Evolutionary conservation across 345 rosid genomes (phyloP), one percentile per base, ranked within the genome.

Genomic region (Streptanthus diversifolius): DNA sequence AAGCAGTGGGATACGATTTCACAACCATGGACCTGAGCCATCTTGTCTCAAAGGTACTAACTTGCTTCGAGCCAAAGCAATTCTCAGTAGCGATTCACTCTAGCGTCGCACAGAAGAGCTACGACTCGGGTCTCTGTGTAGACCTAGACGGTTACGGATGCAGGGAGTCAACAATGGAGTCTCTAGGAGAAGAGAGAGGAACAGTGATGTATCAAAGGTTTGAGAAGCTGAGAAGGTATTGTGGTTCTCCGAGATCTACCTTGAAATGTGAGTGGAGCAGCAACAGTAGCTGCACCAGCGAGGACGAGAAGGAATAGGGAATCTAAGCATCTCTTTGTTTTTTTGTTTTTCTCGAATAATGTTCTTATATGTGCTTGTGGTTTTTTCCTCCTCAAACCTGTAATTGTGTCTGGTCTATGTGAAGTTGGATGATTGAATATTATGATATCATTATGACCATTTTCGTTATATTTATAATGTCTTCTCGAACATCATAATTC

Each of bases 61-160:
- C 65, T 5, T 85, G 95, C 78, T 90, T 90, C 29, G 77, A 66
- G 41, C 92, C 95, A 1, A 61, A 63, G 8, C 87, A 87, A 33
- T 87, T 90, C 69, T 85, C 89, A 2, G 78, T 90, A 1, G 87
- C 92, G 3, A 37, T 88, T 6, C 74, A 78, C 70, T 61, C 27
- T 0, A 66, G 62, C 27, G 25, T 48, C 0, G 65, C 64, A 75
- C 86, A 60, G 70, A 81, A 73, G 22, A 3, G 5, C 41, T 73
- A 19, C 60, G 72, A 8, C n/a, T 55, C 74, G 71, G 19, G 71
- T 21, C 71, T 65, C 33, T 82, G 73, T 69, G 82, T 85, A 29
- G 88, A 75, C 22, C 80, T 87, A 41, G 85, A 73, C 6, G 87
- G 85, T 2, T 90, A 84, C 82, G 14, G 48, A 5, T 48, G 82